Evolutionary conservation across 176 grass and related monocot genomes (phyloP).

Genomic region (Areca catechu): DNA sequence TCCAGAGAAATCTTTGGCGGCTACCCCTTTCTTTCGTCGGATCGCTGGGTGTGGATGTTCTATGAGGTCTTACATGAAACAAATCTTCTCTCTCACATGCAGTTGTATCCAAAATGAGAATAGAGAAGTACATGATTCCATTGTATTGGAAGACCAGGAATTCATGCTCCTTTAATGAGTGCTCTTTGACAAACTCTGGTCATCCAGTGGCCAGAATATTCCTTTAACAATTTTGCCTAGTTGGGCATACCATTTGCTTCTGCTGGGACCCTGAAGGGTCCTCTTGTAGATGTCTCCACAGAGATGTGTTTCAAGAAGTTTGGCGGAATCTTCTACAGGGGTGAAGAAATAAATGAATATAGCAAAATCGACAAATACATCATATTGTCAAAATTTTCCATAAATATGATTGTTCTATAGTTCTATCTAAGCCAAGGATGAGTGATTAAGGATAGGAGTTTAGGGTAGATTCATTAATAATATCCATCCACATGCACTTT

Average conservation of each 20-base stretch:
- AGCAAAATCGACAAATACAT: not conserved
- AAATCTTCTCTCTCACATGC: constrained; percentile 51
- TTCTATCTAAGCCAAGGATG: too few species aligned
- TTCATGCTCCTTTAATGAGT: constrained; percentile 54
- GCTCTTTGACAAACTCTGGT: constrained; percentile 55
- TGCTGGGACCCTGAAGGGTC: constrained; percentile 59
- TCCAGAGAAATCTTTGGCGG: too few species aligned
- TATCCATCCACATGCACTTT: too few species aligned
- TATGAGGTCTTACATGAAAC: too few species aligned
- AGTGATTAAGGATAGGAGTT: too few species aligned
- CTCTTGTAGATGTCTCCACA: constrained; percentile 29
- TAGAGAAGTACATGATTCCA: constrained; percentile 48
- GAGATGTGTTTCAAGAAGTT: constrained; percentile 73
- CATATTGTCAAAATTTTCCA: too few species aligned
- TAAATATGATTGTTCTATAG: too few species aligned
- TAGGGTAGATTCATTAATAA: too few species aligned
- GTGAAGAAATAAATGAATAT: not conserved
- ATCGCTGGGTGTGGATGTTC: too few species aligned
- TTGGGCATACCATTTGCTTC: constrained; percentile 47
- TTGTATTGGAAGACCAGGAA: constrained; percentile 71
- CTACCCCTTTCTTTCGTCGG: too few species aligned
- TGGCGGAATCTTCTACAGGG: constrained; percentile 64
- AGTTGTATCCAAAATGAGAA: constrained; percentile 55
- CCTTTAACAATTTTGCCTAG: constrained; percentile 37
- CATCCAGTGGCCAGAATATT: constrained; percentile 62